Evolutionary conservation across 108 stramenopile genomes (phyloP).

Genomic region (Conticribra weissflogii): DNA sequence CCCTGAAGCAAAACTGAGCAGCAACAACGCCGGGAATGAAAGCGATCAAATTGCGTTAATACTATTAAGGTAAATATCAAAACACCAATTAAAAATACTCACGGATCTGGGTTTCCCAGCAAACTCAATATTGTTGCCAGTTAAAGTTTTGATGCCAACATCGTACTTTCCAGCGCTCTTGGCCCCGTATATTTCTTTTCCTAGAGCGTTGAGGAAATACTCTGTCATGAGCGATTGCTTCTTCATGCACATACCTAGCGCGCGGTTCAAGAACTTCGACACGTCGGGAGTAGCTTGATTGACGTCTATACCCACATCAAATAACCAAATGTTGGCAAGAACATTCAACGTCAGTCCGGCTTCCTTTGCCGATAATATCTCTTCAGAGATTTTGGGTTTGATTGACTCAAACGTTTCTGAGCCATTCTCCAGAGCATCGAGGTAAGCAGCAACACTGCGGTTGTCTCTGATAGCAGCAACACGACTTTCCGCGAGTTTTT

Average conservation of each 20-base stretch:
- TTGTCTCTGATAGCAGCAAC: constrained; percentile 37
- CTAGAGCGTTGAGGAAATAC: constrained; percentile 39
- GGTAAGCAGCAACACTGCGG: constrained; percentile 22
- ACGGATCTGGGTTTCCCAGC: constrained; percentile 9
- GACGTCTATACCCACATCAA: constrained; percentile 37
- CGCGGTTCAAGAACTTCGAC: constrained; percentile 43
- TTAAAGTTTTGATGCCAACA: constrained; percentile 32
- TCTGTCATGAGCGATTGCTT: constrained; percentile 36
- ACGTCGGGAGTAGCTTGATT: constrained; percentile 7
- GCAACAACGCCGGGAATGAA: constrained; percentile 14
- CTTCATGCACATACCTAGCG: constrained; percentile 39
- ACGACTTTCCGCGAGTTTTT: constrained; percentile 23
- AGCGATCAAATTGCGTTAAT: neutral
- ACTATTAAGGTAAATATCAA: neutral
- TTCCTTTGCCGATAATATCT: constrained; percentile 37
- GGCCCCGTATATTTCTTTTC: constrained; percentile 22
- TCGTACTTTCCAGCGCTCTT: constrained; percentile 41
- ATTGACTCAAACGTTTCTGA: constrained; percentile 20
- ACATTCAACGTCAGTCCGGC: constrained; percentile 43
- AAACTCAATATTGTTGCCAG: constrained; percentile 33
- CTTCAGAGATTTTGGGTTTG: constrained; percentile 44
- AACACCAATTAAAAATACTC: neutral
- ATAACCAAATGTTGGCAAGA: constrained; percentile 23
- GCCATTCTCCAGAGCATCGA: constrained; percentile 29
- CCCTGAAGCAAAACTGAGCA: constrained; percentile 34